Conservation (phyloP, 148 eudicot genomes). For the Hydrangea macrophylla region DNA sequence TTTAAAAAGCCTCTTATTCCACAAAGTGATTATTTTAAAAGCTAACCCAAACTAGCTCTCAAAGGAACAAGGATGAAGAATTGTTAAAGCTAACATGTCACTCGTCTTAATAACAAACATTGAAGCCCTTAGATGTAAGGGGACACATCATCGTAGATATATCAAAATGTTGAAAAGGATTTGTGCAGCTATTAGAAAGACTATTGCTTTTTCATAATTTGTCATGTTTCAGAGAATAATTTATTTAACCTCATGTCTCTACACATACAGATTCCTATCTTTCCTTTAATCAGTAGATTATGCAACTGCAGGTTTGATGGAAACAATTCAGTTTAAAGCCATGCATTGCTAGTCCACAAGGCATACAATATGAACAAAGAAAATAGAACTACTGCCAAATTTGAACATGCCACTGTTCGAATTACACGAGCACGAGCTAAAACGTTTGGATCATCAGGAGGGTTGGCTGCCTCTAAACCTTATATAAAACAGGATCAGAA, state of each 20-base stretch:
- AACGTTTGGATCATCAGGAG: constrained; percentile 43
- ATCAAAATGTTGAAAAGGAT: neutral
- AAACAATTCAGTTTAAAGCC: constrained; percentile 26
- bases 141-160: neutral
- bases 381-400: constrained; percentile 29
- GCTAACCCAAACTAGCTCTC: no score
- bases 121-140: neutral
- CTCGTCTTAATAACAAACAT: no score
- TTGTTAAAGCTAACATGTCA: no score
- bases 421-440: constrained; percentile 71
- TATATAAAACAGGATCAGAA: constrained; percentile 46
- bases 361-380: constrained; percentile 43
- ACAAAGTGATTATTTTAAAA: no score
- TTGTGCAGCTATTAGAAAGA: neutral
- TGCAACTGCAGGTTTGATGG: constrained; percentile 13
- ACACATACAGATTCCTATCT: neutral
- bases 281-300: neutral
- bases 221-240: neutral
- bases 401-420: constrained; percentile 38
- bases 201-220: neutral
- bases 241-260: neutral
- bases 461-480: constrained; percentile 40
- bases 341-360: constrained; percentile 29
- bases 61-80: neutral
- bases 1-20: no score